phyloP scores from a whole-genome alignment of 192 early-diverging fungal genomes.

The Diversispora eburnea region DNA sequence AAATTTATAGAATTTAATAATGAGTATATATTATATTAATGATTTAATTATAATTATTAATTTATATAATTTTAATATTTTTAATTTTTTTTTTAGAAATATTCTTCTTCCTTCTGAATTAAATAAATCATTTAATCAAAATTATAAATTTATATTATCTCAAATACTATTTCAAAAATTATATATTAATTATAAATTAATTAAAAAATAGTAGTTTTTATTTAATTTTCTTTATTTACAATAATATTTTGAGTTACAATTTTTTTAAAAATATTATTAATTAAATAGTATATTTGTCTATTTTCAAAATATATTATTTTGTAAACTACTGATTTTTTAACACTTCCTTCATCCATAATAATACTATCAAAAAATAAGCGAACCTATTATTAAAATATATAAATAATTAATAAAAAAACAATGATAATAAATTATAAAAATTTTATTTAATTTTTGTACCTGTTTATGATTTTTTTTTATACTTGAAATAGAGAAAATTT shows the following conservation, averaged over 20 bases:
- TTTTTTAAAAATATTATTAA: slow-evolving; percentile 3
- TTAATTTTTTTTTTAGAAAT: not conserved
- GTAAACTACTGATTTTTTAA: not conserved
- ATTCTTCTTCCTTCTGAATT: not conserved
- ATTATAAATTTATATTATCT: not conserved
- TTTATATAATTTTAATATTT: not conserved
- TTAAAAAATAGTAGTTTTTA: too few species aligned
- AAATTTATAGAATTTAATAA: not conserved
- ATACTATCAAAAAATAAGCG: not conserved
- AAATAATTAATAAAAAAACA: not conserved
- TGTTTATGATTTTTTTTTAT: slow-evolving; percentile 2
- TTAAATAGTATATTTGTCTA: not conserved
- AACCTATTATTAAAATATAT: too few species aligned
- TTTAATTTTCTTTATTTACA: not conserved
- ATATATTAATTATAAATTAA: not conserved
- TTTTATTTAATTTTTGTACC: not conserved
- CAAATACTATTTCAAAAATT: not conserved
- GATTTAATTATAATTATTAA: not conserved
- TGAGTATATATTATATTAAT: not conserved
- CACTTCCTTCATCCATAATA: not conserved
- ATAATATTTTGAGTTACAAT: slow-evolving; percentile 4
- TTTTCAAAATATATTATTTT: slow-evolving; percentile 18
- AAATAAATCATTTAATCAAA: not conserved
- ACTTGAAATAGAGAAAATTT: not conserved
- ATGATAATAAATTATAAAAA: not conserved